These are phyloP conservation scores for Chytridium lagenaria DNA, from an alignment of 371 early-diverging fungal genomes.

Conservation along the genomic window DNA sequence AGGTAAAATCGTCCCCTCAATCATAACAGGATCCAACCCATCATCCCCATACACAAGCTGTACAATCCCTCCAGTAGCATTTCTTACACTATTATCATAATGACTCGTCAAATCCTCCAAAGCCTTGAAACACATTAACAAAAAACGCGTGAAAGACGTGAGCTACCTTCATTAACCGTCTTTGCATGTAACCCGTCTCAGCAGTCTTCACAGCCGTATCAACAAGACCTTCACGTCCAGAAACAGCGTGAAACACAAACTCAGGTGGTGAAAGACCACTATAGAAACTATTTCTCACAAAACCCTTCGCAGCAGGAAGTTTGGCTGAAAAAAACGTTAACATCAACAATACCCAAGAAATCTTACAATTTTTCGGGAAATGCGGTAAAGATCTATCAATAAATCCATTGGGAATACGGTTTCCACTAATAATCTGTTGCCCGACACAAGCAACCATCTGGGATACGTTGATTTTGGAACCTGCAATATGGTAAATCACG, in stretches of 20 bases:
- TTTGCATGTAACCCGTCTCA: conserved; percentile 99
- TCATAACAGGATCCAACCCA: conserved; percentile 93
- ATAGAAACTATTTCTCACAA: conserved; percentile 98
- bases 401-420: conserved; percentile 97
- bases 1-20: conserved; percentile 93
- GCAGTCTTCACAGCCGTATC: conserved; percentile 99
- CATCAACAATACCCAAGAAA: neutral
- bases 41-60: conserved; percentile 99
- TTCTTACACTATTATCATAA: conserved; percentile 97
- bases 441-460: conserved; percentile 99
- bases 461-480: conserved; percentile 98
- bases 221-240: conserved; percentile 99
- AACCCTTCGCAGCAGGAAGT: conserved; percentile 95
- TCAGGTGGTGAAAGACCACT: conserved; percentile 95
- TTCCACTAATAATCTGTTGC: conserved; percentile 98
- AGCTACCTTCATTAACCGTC: conserved; percentile 93
- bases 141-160: neutral
- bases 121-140: conserved; percentile 63
- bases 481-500: conserved; percentile 23
- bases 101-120: conserved; percentile 96
- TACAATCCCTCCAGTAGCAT: conserved; percentile 91
- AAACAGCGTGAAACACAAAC: conserved; percentile 99
- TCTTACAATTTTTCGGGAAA: conserved; percentile 84
- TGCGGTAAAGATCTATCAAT: conserved; percentile 97
- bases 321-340: conserved; percentile 60